A percentile compares a stretch with the other conserved stretches of the same genome.
Evolutionary conservation across 1,284 basidiomycete species (phyloP).

Genomic region (Pascua sp.): DNA sequence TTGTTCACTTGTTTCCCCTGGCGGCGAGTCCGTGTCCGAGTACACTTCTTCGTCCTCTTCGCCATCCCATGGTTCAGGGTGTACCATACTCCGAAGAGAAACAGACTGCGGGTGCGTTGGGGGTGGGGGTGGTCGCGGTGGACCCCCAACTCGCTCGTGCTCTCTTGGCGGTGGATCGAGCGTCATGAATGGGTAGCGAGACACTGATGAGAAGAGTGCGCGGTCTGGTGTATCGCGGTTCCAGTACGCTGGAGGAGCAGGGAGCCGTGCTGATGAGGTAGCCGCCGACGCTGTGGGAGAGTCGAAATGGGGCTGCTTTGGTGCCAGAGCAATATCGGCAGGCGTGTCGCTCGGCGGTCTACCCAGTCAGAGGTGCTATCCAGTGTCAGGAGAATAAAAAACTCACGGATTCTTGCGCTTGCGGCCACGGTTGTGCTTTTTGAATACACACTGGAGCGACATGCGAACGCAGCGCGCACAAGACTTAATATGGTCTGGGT

Average conservation of each 20-base stretch:
- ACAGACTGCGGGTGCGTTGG: neutral
- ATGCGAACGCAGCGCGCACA: constrained; percentile 32
- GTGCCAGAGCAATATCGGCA: constrained; percentile 1
- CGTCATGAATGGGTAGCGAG: constrained; percentile 19
- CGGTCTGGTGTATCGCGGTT: constrained; percentile 13
- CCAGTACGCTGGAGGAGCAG: constrained; percentile 8
- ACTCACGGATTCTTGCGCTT: constrained; percentile 32
- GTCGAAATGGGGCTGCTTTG: constrained; percentile 10
- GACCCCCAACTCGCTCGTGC: neutral
- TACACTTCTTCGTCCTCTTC: constrained; percentile 17
- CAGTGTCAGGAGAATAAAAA: no score
- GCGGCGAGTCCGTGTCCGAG: constrained; percentile 4
- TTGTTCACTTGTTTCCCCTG: neutral
- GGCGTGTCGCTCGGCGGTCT: constrained; percentile 1
- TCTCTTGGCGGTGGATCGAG: constrained; percentile 6
- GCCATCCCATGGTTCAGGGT: constrained; percentile 18
- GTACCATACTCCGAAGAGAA: constrained; percentile 22
- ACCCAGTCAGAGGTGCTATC: constrained; percentile 4
- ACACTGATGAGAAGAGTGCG: constrained; percentile 9
- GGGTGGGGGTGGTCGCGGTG: neutral
- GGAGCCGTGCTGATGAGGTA: no score
- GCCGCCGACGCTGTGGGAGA: no score
- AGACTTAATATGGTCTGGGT: constrained; percentile 29
- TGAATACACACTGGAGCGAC: constrained; percentile 31
- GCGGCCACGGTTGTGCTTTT: constrained; percentile 33